Base-by-base conservation (phyloP, 495 filamentous ascomycete species). In the Aspergillus indologenus region DNA sequence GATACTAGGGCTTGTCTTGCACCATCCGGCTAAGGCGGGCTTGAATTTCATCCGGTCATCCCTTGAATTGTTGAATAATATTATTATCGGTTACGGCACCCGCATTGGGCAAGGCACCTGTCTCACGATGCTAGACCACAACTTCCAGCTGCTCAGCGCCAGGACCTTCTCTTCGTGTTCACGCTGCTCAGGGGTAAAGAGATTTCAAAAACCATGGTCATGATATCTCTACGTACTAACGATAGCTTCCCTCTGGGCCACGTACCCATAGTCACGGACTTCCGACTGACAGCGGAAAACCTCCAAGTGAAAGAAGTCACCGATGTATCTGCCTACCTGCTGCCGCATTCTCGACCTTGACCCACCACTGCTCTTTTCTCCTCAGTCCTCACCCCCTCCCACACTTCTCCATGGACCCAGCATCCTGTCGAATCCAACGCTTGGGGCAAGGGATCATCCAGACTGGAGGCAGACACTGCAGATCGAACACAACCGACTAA, bases 361-460 rank as follows among this genome's bases (percentile, higher is more conserved):
- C 34, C 34, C 34, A 40, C 34, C 34, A 29, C 26, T n/a, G n/a
- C n/a, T 29, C 26, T 9, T 9, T 29, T 9, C 26, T 9, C 26
- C 26, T 29, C 26, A 29, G 9, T 40, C 34, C 26, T 7, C 34
- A 2, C 12, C 5, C 12, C 5, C 34, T 40, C 12, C 34, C 34
- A 40, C 5, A 40, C 34, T 40, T 40, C 34, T 40, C 5, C 34
- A 11, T 40, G 34, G 34, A 40, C 34, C 34, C 34, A 40, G 34
- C 34, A 40, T 40, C 31, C 14, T 23, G 18, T 15, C 45, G 12
- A 14, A 21, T 19, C 1, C 20, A 29, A 22, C 15, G 48, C 48
- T 51, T 51, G 48, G 48, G 23, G 48, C 48, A 51, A 51, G 48
- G 48, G 48, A 29, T 51, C 48, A 18, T 19, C 48, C 12, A 40